Conservation (phyloP, 148 eudicot species). For the Amaranthus palmeri region DNA sequence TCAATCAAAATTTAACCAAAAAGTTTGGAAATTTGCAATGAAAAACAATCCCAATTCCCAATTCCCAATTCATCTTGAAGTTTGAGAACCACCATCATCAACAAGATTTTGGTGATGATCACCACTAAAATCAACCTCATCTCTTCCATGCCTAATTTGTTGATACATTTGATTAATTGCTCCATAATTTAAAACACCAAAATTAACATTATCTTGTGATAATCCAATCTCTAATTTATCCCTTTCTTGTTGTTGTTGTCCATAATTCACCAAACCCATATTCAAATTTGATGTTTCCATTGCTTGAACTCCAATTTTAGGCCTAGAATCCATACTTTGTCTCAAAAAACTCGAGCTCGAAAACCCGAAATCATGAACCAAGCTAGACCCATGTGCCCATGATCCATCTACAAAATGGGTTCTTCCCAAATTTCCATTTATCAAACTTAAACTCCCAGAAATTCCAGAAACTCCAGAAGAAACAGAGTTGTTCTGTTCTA, state of each 20-base stretch:
- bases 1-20: not conserved
- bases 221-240: conserved; percentile 25
- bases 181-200: conserved; percentile 27
- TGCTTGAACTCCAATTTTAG: conserved; percentile 15
- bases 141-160: conserved; percentile 20
- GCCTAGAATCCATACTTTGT: conserved; percentile 19
- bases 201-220: conserved; percentile 18
- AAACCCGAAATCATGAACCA: conserved; percentile 19
- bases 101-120: conserved; percentile 20
- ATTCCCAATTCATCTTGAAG: conserved; percentile 1
- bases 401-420: conserved; percentile 17
- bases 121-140: conserved; percentile 12
- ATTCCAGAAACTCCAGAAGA: conserved; percentile 12
- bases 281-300: conserved; percentile 22
- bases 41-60: no score
- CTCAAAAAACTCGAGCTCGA: conserved; percentile 8
- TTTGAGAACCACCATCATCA: conserved; percentile 25
- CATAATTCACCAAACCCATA: conserved; percentile 24
- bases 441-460: conserved; percentile 5
- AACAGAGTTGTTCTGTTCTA: conserved; percentile 28
- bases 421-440: conserved; percentile 11
- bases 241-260: conserved; percentile 11
- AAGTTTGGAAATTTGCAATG: not conserved
- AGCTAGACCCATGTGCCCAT: conserved; percentile 19
- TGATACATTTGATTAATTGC: conserved; percentile 27